phyloP scores from a whole-genome alignment of 257 asterid genomes.

The Echium plantagineum region DNA sequence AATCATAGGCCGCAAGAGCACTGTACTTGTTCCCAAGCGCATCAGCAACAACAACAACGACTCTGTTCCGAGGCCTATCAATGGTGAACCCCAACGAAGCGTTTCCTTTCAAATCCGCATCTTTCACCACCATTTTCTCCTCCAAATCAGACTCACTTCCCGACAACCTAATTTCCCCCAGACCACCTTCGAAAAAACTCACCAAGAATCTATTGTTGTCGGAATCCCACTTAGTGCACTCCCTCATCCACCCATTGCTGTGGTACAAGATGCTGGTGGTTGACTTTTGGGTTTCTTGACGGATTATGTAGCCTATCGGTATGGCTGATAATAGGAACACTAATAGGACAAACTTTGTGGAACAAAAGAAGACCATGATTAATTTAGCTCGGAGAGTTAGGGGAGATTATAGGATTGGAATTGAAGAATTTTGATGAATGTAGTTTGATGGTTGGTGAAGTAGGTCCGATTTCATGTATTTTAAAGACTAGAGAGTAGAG shows the following conservation, averaged over 20 bases:
- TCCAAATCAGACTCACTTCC: conserved; percentile 17
- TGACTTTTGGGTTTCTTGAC: conserved; percentile 43
- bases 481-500: background rate
- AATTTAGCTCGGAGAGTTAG: background rate
- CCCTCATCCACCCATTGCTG: conserved; percentile 78
- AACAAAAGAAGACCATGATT: conserved; percentile 37
- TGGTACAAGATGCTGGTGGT: conserved; percentile 46
- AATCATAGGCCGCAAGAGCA: conserved; percentile 76
- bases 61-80: conserved; percentile 81
- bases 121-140: conserved; percentile 49
- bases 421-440: background rate
- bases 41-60: conserved; percentile 55
- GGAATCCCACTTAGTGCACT: conserved; percentile 80
- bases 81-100: conserved; percentile 68
- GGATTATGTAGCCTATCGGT: conserved; percentile 58
- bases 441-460: background rate
- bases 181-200: conserved; percentile 70
- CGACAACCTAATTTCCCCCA: conserved; percentile 50
- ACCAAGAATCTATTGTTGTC: conserved; percentile 61
- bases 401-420: background rate
- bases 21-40: conserved; percentile 51
- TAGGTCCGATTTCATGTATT: background rate
- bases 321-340: conserved; percentile 53
- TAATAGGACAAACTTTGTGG: conserved; percentile 31
- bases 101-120: conserved; percentile 53